Evolutionary conservation across 176 grass and related monocot genomes (phyloP), one percentile per base, ranked within the genome.

Genomic region (Avena sativa): DNA sequence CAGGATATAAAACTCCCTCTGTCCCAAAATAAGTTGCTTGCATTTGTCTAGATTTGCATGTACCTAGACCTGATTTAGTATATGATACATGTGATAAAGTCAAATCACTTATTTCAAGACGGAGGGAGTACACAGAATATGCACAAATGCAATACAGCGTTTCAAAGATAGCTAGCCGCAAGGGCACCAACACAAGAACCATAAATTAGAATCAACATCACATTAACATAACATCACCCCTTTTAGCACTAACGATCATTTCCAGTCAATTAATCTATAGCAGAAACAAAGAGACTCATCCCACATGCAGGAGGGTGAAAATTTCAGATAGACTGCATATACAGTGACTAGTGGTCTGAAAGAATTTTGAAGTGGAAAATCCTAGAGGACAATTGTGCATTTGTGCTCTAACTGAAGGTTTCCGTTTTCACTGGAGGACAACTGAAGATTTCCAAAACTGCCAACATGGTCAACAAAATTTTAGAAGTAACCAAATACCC

Each of bases 191-290:
- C 76, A 81, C 21, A 23, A 43, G 17, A 16, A 62, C 38, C 12
- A 50, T 10, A 20, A 47, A 71, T 21, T 38, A 12, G 57, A 56
- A 30, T 48, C 40, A 74, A 84, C 38, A 61, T 48, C 69, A 80
- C 23, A 72, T 32, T 66, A 70, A 23, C 14, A 43, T 11, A 64
- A 50, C 36, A 75, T 10, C 36, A 65, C 34, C 76, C 53, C 63
- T 74, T 85, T 68, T 81, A 76, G 47, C 12, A 67, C 40, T 36
- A 50, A 81, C 25, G 12, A 81, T 15, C 12, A 77, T 70, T 76
- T 40, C 64, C 17, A 81, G 13, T 67, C 48, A 58, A 36, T 49
- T 57, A 36, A 44, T 60, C n/a, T 21, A 55, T 4, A 25, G 30
- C 21, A 74, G 32, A 25, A 87, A 79, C 50, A 23, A 78, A 49